Conservation (phyloP, 371 early-diverging fungal species). For the Mucor mucedo region DNA sequence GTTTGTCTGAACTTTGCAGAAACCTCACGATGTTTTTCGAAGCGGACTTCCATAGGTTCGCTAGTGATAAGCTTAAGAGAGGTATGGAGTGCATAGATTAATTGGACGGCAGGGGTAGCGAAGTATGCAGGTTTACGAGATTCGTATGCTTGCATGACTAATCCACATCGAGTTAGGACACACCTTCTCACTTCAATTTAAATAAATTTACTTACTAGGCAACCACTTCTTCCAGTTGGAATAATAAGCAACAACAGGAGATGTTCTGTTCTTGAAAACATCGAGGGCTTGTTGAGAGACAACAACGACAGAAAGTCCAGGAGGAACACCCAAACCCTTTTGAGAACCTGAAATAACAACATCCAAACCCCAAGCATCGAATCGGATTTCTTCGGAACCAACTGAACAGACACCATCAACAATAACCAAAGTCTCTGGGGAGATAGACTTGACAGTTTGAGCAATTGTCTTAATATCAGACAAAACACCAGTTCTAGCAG, state of each 20-base stretch:
- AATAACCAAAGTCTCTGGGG: slow-evolving; percentile 89
- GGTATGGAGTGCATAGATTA: slow-evolving; percentile 86
- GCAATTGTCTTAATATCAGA: slow-evolving; percentile 82
- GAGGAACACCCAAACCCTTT: slow-evolving; percentile 94
- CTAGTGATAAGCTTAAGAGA: slow-evolving; percentile 81
- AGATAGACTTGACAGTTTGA: slow-evolving; percentile 72
- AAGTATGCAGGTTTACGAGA: slow-evolving; percentile 91
- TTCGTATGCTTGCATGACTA: slow-evolving; percentile 95
- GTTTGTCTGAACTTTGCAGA: slow-evolving; percentile 76
- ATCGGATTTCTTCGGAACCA: slow-evolving; percentile 90
- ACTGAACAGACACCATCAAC: slow-evolving; percentile 97
- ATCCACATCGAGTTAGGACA: slow-evolving; percentile 3
- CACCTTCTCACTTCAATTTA: background rate
- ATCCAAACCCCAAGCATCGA: slow-evolving; percentile 93
- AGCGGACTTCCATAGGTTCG: slow-evolving; percentile 72
- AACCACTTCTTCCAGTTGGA: slow-evolving; percentile 87
- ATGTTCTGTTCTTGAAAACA: slow-evolving; percentile 73
- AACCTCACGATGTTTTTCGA: slow-evolving; percentile 71
- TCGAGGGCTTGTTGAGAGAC: slow-evolving; percentile 76
- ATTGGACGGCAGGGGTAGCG: slow-evolving; percentile 97
- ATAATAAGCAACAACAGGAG: slow-evolving; percentile 76
- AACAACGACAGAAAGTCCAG: slow-evolving; percentile 85
- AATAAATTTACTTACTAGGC: slow-evolving; percentile 60
- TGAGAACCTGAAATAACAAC: slow-evolving; percentile 91
- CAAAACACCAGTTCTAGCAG: slow-evolving; percentile 77